Conservation (phyloP, 2,329 filamentous ascomycete species). For the Cryphonectria japonica region DNA sequence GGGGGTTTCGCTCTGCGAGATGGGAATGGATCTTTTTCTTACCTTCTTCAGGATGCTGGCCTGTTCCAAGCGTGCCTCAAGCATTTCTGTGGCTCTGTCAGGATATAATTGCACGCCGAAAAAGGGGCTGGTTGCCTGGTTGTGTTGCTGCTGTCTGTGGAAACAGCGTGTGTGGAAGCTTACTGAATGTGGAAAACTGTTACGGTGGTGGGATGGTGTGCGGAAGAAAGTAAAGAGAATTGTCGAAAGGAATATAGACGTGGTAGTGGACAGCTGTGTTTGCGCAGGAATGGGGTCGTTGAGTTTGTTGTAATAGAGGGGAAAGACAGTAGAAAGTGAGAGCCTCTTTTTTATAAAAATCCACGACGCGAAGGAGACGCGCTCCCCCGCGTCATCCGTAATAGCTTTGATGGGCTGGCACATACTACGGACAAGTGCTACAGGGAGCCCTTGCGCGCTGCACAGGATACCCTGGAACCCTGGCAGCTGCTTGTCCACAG, state of each 20-base stretch:
- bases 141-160: constrained; percentile 16
- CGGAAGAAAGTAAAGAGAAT: neutral
- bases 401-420: neutral
- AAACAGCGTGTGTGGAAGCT: constrained; percentile 7
- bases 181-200: constrained; percentile 30
- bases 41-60: constrained; percentile 95
- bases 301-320: constrained; percentile 9
- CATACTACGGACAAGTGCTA: neutral
- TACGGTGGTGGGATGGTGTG: neutral
- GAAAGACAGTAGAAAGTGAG: constrained; percentile 11
- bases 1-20: neutral
- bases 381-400: constrained; percentile 16
- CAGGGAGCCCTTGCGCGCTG: constrained; percentile 3
- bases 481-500: neutral
- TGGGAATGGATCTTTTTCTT: constrained; percentile 34
- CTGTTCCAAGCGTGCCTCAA: constrained; percentile 97
- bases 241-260: neutral
- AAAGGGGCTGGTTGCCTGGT: neutral
- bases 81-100: constrained; percentile 59
- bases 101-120: constrained; percentile 41
- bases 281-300: neutral
- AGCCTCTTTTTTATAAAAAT: constrained; percentile 4
- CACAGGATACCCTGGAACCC: constrained; percentile 2
- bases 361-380: constrained; percentile 15
- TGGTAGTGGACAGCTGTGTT: neutral